Conservation (phyloP, 768 basidiomycete species). For the Lentinula lateritia region DNA sequence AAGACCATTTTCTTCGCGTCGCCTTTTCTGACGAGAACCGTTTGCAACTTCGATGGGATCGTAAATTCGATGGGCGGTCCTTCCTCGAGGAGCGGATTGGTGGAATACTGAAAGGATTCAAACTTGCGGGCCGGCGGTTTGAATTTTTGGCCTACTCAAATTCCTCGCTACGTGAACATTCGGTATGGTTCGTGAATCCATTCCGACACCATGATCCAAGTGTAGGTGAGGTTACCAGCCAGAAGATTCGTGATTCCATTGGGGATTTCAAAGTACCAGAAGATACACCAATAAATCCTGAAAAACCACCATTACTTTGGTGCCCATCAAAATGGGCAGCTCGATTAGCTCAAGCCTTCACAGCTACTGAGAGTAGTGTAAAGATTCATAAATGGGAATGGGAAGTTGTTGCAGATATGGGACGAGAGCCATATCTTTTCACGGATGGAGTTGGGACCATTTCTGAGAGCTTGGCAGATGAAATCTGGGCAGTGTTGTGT, state of each 20-base stretch:
- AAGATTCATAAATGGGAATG: constrained; percentile 51
- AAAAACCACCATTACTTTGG: constrained; percentile 26
- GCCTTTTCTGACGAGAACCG: constrained; percentile 83
- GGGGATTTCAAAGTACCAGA: constrained; percentile 58
- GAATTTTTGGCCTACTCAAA: constrained; percentile 81
- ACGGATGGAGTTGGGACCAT: constrained; percentile 85
- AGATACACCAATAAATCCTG: not conserved
- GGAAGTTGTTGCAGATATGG: constrained; percentile 57
- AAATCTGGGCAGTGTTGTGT: constrained; percentile 56
- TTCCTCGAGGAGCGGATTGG: constrained; percentile 61
- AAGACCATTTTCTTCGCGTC: constrained; percentile 71
- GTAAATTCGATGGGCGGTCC: constrained; percentile 51
- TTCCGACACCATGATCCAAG: constrained; percentile 37
- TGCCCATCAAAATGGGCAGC: constrained; percentile 80
- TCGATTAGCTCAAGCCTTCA: constrained; percentile 78
- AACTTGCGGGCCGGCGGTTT: constrained; percentile 64
- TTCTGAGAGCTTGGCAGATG: constrained; percentile 47
- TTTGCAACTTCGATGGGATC: constrained; percentile 67
- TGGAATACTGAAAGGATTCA: constrained; percentile 58
- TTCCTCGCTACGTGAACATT: constrained; percentile 73
- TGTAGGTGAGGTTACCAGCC: constrained; percentile 44
- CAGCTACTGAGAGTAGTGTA: constrained; percentile 73
- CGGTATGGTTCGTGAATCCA: constrained; percentile 76
- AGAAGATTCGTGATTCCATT: constrained; percentile 53
- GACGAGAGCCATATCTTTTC: constrained; percentile 37